phyloP scores from a whole-genome alignment of 176 grass and related monocot species.

The Ensete ventricosum region DNA sequence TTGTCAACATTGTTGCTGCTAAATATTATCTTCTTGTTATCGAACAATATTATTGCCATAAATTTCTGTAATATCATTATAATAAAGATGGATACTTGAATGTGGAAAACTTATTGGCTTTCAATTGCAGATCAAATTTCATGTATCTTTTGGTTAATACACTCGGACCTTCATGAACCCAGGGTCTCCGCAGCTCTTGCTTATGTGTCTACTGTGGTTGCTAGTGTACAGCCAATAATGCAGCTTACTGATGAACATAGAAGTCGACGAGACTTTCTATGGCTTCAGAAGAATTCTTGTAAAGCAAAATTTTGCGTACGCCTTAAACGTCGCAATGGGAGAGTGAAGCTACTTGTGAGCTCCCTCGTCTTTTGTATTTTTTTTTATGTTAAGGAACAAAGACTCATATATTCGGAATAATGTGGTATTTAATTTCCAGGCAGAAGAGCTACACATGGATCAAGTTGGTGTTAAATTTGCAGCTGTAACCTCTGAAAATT shows the following conservation, averaged over 20 bases:
- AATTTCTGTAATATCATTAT: slow-evolving; percentile 4
- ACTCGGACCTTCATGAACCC: slow-evolving; percentile 69
- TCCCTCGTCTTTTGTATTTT: slow-evolving; percentile 4
- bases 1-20: too few species aligned
- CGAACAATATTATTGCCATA: not conserved
- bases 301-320: slow-evolving; percentile 58
- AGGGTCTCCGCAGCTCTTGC: slow-evolving; percentile 54
- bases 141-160: slow-evolving; percentile 88
- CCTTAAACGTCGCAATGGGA: slow-evolving; percentile 75
- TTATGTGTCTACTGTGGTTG: slow-evolving; percentile 73
- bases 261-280: slow-evolving; percentile 32
- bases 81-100: not conserved
- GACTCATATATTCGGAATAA: not conserved
- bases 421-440: slow-evolving; percentile 16
- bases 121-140: slow-evolving; percentile 72
- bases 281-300: slow-evolving; percentile 52
- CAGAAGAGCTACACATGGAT: slow-evolving; percentile 54
- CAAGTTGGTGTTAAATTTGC: slow-evolving; percentile 56
- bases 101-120: not conserved
- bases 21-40: not conserved
- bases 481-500: slow-evolving; percentile 35
- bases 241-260: slow-evolving; percentile 36
- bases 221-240: slow-evolving; percentile 52
- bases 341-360: slow-evolving; percentile 71
- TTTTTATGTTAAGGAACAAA: not conserved